phyloP scores from a whole-genome alignment of 2,329 filamentous ascomycete species.

The Verticillium nonalfalfae region DNA sequence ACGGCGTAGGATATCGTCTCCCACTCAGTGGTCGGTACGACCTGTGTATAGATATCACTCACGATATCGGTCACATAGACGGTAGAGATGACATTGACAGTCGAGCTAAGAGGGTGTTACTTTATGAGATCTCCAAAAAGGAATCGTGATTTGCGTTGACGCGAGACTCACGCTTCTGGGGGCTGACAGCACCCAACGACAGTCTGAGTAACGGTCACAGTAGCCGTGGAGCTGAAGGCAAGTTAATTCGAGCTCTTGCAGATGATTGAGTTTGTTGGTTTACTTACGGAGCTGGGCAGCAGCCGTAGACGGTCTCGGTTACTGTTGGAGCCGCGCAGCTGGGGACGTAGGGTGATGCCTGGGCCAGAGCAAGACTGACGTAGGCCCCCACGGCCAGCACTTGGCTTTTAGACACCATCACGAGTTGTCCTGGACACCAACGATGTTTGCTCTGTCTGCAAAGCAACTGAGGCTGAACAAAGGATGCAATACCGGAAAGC shows the following conservation, averaged over 20 bases:
- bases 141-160: background rate
- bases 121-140: background rate
- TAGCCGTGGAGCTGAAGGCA: background rate
- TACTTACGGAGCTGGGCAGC: background rate
- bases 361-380: background rate
- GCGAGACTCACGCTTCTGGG: background rate
- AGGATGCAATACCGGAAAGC: background rate
- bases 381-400: slow-evolving; percentile 1
- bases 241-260: background rate
- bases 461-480: background rate
- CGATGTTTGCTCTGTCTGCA: background rate
- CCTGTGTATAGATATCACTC: background rate
- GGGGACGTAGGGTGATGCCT: background rate
- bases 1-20: slow-evolving; percentile 10
- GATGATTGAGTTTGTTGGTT: background rate
- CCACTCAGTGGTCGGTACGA: background rate
- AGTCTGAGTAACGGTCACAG: background rate
- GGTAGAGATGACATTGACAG: background rate
- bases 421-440: background rate
- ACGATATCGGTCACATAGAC: background rate
- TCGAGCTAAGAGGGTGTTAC: background rate
- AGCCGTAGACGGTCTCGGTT: background rate
- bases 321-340: background rate
- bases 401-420: background rate
- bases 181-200: background rate